Conservation (phyloP, 1,139 yeast species). For the Geotrichum klebahnii region DNA sequence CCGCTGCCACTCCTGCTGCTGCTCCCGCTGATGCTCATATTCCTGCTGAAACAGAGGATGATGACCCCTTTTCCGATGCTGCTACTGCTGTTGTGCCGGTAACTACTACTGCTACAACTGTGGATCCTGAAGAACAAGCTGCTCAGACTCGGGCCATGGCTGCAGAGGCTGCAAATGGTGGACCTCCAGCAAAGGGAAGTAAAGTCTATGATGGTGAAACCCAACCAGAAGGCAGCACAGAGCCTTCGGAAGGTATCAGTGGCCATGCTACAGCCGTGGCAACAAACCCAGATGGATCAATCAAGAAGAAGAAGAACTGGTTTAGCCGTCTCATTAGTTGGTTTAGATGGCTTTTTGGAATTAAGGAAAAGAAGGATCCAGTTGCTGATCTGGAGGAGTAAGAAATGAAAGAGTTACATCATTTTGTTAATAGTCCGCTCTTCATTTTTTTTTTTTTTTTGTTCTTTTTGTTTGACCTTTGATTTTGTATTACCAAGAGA, state of each 20-base stretch:
- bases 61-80: conserved; percentile 5
- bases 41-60: neutral
- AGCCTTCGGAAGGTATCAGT: neutral
- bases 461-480: too few relatives aligned
- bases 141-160: conserved; percentile 1
- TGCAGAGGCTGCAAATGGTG: neutral
- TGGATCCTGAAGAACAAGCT: conserved; percentile 14
- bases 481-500: too few relatives aligned
- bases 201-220: neutral
- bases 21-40: conserved; percentile 1
- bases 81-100: conserved; percentile 17
- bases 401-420: too few relatives aligned
- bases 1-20: conserved; percentile 3
- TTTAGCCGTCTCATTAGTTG: conserved; percentile 15
- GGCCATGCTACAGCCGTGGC: neutral
- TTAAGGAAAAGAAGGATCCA: conserved; percentile 2
- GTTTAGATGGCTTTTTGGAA: conserved; percentile 20
- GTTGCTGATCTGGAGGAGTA: neutral
- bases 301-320: conserved; percentile 9
- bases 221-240: neutral
- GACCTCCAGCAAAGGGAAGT: neutral
- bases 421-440: too few relatives aligned
- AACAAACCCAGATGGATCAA: neutral
- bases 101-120: conserved; percentile 14
- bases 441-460: too few relatives aligned